Evolutionary conservation across 306 rosid species (phyloP).

Genomic region (Vigna radiata): DNA sequence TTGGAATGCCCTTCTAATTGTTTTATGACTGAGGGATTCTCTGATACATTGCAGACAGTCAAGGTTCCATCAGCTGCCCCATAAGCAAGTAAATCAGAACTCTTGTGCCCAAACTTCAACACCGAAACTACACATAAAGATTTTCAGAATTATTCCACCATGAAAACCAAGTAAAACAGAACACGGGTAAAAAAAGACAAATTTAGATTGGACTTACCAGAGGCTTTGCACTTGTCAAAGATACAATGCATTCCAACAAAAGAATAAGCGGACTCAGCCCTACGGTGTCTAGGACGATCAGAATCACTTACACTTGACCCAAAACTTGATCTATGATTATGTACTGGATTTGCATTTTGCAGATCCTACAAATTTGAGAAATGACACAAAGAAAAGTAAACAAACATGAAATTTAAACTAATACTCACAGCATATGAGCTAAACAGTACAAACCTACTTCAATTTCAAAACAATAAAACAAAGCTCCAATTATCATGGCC

Average conservation of each 20-base stretch:
- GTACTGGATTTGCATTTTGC: conserved; percentile 63
- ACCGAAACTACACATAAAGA: conserved; percentile 75
- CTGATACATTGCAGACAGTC: conserved; percentile 90
- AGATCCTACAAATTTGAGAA: conserved; percentile 58
- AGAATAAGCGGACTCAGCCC: conserved; percentile 83
- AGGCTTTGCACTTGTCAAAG: conserved; percentile 91
- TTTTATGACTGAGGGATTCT: conserved; percentile 76
- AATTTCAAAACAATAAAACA: conserved; percentile 28
- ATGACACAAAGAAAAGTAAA: conserved; percentile 10
- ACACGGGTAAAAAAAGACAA: conserved; percentile 13
- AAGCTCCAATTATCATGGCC: conserved; percentile 27
- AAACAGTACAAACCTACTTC: conserved; percentile 16
- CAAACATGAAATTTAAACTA: conserved; percentile 28
- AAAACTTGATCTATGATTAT: conserved; percentile 79
- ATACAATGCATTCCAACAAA: conserved; percentile 97
- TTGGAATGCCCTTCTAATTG: conserved; percentile 85
- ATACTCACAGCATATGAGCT: conserved; percentile 12
- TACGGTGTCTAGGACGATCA: conserved; percentile 61
- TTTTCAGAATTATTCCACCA: conserved; percentile 46
- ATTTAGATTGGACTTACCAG: conserved; percentile 60
- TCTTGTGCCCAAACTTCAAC: conserved; percentile 97
- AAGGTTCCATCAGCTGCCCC: conserved; percentile 97
- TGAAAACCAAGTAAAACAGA: conserved; percentile 31
- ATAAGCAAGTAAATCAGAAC: conserved; percentile 95
- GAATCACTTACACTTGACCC: conserved; percentile 77